These are phyloP conservation scores for Aphanoascus verrucosus DNA, from an alignment of 2,329 filamentous ascomycete genomes.

Conservation along the genomic window DNA sequence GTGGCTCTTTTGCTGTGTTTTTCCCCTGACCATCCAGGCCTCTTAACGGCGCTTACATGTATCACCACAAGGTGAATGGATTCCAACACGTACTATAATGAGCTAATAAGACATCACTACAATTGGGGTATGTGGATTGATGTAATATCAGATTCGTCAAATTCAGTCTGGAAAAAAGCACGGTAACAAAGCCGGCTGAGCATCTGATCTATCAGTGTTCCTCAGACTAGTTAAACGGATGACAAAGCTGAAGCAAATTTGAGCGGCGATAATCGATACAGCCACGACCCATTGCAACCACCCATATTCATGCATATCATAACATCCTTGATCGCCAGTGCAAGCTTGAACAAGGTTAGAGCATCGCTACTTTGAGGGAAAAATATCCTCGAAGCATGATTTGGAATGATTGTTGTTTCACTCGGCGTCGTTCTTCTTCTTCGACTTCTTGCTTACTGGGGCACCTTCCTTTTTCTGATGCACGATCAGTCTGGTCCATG, in stretches of 20 bases:
- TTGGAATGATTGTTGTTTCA: constrained; percentile 4
- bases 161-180: too few relatives aligned
- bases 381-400: constrained; percentile 2
- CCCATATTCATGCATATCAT: background rate
- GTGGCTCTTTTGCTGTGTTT: too few relatives aligned
- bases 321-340: background rate
- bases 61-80: too few relatives aligned
- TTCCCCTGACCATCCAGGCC: too few relatives aligned
- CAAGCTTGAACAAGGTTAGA: background rate
- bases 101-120: too few relatives aligned
- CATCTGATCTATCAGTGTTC: background rate
- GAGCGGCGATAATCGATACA: background rate
- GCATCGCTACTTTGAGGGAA: background rate
- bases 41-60: too few relatives aligned
- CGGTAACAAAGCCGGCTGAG: background rate
- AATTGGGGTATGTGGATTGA: too few relatives aligned
- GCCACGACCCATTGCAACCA: background rate
- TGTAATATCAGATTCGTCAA: too few relatives aligned
- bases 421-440: constrained; percentile 45
- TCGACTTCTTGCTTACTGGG: constrained; percentile 49
- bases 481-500: constrained; percentile 76
- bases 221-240: background rate
- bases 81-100: too few relatives aligned
- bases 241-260: too few relatives aligned
- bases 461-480: constrained; percentile 66